These are phyloP conservation scores for Agrostemma githago DNA, from an alignment of 148 eudicot genomes.

Conservation along the genomic window DNA sequence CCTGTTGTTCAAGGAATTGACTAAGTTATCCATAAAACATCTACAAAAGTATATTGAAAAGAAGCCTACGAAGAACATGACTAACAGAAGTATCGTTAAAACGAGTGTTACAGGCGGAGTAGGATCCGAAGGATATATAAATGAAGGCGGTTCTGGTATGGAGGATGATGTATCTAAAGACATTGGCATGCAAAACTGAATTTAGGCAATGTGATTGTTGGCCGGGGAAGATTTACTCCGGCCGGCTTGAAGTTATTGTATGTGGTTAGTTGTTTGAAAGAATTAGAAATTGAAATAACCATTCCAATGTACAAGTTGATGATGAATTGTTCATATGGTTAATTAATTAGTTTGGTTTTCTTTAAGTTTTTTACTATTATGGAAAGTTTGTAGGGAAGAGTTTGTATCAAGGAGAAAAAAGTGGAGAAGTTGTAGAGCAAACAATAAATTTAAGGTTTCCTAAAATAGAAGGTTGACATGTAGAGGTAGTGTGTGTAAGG, in stretches of 20 bases:
- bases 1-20: conserved; percentile 32
- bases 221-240: conserved; percentile 30
- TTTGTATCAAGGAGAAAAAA: conserved; percentile 23
- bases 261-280: neutral
- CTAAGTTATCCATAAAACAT: conserved; percentile 47
- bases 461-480: conserved; percentile 15
- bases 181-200: conserved; percentile 16
- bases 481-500: conserved; percentile 16
- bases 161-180: conserved; percentile 11
- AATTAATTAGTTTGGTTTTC: neutral
- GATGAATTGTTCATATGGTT: neutral
- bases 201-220: conserved; percentile 1
- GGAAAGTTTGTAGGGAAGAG: conserved; percentile 10
- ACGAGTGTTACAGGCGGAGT: conserved; percentile 54
- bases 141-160: conserved; percentile 16
- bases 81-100: conserved; percentile 48
- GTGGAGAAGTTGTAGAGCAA: conserved; percentile 27
- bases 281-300: neutral
- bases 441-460: conserved; percentile 17
- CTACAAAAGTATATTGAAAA: conserved; percentile 69
- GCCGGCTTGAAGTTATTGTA: conserved; percentile 8
- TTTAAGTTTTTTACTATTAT: conserved; percentile 1
- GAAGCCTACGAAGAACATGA: conserved; percentile 57
- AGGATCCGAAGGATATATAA: conserved; percentile 14
- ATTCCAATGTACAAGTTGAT: conserved; percentile 2